phyloP scores from a whole-genome alignment of 257 asterid genomes.

The Striga asiatica region DNA sequence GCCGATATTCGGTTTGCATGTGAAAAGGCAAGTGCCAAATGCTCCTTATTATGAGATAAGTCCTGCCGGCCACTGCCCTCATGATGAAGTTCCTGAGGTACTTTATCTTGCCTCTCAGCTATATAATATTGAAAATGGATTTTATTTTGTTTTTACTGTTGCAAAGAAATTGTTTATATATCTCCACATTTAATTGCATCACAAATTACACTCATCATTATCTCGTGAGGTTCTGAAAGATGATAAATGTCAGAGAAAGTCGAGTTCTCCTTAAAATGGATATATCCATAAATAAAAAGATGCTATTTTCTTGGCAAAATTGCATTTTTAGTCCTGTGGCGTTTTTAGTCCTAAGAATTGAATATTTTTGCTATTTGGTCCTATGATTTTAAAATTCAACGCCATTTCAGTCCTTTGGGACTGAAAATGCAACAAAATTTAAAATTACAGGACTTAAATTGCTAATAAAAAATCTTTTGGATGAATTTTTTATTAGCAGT shows the following conservation, averaged over 20 bases:
- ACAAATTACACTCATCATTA: no score
- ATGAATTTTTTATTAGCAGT: no score
- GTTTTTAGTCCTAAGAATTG: no score
- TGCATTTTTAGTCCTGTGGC: no score
- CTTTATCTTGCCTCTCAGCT: background rate
- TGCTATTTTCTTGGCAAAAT: no score
- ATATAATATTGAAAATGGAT: background rate
- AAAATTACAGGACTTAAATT: no score
- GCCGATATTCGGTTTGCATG: slow-evolving; percentile 71
- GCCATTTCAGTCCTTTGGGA: no score
- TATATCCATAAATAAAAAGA: background rate
- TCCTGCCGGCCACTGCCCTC: slow-evolving; percentile 99
- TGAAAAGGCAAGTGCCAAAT: slow-evolving; percentile 51
- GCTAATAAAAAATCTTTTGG: no score
- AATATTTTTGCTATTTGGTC: no score
- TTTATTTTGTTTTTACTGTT: background rate
- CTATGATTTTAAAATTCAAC: no score
- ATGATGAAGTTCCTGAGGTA: slow-evolving; percentile 99
- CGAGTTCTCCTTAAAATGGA: background rate
- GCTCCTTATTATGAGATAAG: slow-evolving; percentile 87
- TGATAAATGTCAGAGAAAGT: background rate
- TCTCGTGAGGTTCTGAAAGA: background rate
- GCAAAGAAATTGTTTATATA: background rate
- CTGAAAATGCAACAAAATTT: no score
- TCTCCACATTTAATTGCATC: no score